Base-by-base conservation (phyloP, 1,284 basidiomycete species). In the Gymnopus androsaceus region DNA sequence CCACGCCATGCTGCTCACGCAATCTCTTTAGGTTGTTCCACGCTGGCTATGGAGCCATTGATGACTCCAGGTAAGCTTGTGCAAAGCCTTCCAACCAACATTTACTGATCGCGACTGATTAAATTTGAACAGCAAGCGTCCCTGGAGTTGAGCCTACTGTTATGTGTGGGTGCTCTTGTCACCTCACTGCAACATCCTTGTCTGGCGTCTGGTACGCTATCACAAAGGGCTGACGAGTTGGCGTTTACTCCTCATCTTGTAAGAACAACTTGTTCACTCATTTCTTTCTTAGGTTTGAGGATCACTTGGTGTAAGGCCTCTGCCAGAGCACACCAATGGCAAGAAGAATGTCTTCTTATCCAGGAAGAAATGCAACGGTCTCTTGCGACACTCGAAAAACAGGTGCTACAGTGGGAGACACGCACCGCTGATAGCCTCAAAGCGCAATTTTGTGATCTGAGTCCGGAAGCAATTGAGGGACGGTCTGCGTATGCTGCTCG, bases 221-320 rank as follows among this genome's bases (percentile, higher is more conserved):
- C 7, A 21, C 5, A 14, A 5, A 6, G 23, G 19, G 7, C 5
- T 19, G 23, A 45, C 14, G 42, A 5, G 7, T 14, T 14, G n/a
- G n/a, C n/a, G n/a, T n/a, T 14, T 45, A 27, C 17, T 14, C 23
- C 23, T 51, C 15, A 37, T 4, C 12, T 25, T 51, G 23, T 4
- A 40, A 34, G 7, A 7, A 50, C n/a, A 21, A 7, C n/a, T n/a
- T 15, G 12, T 4, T 14, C 8, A 25, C 23, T 40, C n/a, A n/a
- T n/a, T n/a, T n/a, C 4, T 14, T 11, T 21, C 21, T 25, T 15
- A 54, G 42, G 52, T 30, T 23, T 54, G 8, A 27, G 52, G 4
- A 33, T 54, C 8, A 17, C 41, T 23, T 53, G 38, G 38, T 53
- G 51, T 25, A 53, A 53, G 31, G 41, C 41, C 9, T 40, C 25